Conservation (phyloP, 257 asterid species). For the Solanum pinnatisectum region DNA sequence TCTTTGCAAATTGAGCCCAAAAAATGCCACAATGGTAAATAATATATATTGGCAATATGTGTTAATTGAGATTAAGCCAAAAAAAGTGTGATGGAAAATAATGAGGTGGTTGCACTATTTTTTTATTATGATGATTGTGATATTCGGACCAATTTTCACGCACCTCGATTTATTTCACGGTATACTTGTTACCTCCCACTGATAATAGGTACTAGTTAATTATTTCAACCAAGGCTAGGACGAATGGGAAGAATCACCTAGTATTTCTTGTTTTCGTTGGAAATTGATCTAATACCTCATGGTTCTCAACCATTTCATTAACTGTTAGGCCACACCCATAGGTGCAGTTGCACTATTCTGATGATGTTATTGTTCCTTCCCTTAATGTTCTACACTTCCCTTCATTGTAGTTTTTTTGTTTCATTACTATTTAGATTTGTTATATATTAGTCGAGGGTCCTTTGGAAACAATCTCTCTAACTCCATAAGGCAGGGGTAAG, state of each 20-base stretch:
- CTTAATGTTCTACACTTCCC: not conserved
- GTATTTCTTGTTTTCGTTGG: not conserved
- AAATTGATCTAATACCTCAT: not conserved
- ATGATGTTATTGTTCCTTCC: not conserved
- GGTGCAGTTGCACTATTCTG: not conserved
- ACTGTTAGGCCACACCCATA: not conserved
- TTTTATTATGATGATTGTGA: not conserved
- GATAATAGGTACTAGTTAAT: not conserved
- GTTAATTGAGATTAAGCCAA: not conserved
- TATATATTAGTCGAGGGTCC: not conserved
- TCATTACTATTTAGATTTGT: not conserved
- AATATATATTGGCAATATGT: too few species aligned
- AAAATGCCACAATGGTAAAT: not conserved
- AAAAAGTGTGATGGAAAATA: not conserved
- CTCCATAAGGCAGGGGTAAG: not conserved
- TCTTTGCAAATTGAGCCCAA: too few species aligned
- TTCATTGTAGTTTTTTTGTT: not conserved
- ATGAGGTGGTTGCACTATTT: not conserved
- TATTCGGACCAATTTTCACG: not conserved
- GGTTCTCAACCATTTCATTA: not conserved
- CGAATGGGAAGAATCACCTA: not conserved
- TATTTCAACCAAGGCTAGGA: not conserved
- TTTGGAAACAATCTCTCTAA: not conserved
- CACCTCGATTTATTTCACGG: not conserved
- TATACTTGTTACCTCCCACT: not conserved